Conservation (phyloP, 352 stramenopile species). For the Phytophthora chlamydospora region DNA sequence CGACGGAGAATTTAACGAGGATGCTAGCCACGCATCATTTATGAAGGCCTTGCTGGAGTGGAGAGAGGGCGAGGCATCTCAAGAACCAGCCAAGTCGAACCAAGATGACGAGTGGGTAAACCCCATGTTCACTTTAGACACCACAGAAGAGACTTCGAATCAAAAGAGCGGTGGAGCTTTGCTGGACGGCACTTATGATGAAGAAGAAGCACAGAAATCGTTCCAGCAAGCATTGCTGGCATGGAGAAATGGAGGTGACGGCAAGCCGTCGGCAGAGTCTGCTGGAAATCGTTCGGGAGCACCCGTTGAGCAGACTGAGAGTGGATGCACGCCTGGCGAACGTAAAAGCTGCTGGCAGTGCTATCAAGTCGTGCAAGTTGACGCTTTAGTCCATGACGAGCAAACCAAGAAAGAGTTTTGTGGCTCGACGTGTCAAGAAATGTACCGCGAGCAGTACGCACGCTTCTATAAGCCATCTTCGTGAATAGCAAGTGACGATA, state of each 20-base stretch:
- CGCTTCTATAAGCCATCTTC: constrained; percentile 46
- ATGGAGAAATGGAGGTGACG: constrained; percentile 49
- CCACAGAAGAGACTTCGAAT: constrained; percentile 9
- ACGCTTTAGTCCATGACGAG: constrained; percentile 49
- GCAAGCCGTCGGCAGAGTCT: neutral
- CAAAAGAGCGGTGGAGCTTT: constrained; percentile 45
- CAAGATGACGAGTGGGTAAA: constrained; percentile 69
- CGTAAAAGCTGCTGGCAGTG: constrained; percentile 86
- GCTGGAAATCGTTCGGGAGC: neutral
- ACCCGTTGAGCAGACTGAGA: constrained; percentile 54
- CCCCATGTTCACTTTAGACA: constrained; percentile 38
- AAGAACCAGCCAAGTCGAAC: constrained; percentile 20
- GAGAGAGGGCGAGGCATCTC: constrained; percentile 49
- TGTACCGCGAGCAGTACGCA: constrained; percentile 60
- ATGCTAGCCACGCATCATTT: constrained; percentile 75
- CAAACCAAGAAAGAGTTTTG: constrained; percentile 67
- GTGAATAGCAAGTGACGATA: constrained; percentile 6
- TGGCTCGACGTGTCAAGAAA: constrained; percentile 36
- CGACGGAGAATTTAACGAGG: constrained; percentile 78
- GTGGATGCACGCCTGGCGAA: constrained; percentile 41
- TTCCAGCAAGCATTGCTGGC: constrained; percentile 67
- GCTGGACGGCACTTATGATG: constrained; percentile 65
- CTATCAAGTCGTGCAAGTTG: constrained; percentile 58
- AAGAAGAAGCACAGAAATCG: constrained; percentile 69
- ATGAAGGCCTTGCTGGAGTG: constrained; percentile 84